Evolutionary conservation across 176 grass and related monocot species (phyloP).

Genomic region (Puya raimondii): DNA sequence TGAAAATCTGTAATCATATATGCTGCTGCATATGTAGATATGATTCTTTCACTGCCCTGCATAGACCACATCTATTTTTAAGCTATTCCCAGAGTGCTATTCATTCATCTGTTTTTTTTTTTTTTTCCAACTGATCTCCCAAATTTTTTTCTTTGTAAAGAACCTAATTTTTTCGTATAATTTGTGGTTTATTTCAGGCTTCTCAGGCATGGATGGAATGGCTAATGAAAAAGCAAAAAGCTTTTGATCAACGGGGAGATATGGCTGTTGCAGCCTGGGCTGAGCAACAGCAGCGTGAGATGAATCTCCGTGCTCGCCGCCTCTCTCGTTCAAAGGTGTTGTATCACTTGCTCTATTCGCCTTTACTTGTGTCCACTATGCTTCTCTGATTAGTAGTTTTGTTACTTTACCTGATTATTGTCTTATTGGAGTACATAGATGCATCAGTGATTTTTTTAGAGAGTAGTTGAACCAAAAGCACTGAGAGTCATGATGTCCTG

Average conservation of each 20-base stretch:
- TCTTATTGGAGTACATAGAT: neutral
- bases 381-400: neutral
- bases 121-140: too few species aligned
- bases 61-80: neutral
- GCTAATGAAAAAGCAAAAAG: conserved; percentile 91
- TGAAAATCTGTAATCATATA: too few species aligned
- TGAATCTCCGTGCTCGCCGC: conserved; percentile 60
- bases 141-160: neutral
- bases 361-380: neutral
- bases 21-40: too few species aligned
- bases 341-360: neutral
- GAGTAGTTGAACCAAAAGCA: neutral
- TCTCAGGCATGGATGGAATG: conserved; percentile 81
- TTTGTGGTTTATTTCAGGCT: conserved; percentile 27
- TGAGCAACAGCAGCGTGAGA: conserved; percentile 77
- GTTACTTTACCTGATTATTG: neutral
- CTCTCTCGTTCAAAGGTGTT: conserved; percentile 81
- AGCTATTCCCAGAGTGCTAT: neutral
- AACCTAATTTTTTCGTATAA: conserved; percentile 1
- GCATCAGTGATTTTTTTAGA: neutral
- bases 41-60: too few species aligned
- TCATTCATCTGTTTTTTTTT: neutral
- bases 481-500: neutral
- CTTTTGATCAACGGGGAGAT: conserved; percentile 77
- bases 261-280: conserved; percentile 94